Conservation (phyloP, 164 flowering plant genomes). For the Annona cherimola region DNA sequence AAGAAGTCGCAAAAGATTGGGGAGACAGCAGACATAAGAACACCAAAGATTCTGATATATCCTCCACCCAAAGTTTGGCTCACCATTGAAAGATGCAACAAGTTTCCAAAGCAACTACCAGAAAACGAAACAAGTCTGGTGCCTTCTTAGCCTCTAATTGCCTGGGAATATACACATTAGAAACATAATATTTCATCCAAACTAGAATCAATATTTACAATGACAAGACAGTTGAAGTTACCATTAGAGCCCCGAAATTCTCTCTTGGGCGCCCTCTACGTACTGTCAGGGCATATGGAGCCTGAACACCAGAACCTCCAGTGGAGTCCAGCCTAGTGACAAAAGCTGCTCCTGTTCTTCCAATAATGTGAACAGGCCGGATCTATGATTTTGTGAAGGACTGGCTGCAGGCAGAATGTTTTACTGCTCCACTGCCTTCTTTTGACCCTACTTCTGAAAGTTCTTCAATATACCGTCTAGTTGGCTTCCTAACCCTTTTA, state of each 20-base stretch:
- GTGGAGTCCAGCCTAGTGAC: slow-evolving; percentile 63
- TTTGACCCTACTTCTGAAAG: slow-evolving; percentile 64
- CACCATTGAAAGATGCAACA: not conserved
- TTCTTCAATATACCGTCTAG: slow-evolving; percentile 91
- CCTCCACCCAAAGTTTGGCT: not conserved
- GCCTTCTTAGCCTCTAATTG: not conserved
- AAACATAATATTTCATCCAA: not conserved
- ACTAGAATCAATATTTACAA: not conserved
- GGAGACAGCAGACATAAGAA: too few species aligned
- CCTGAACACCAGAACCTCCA: slow-evolving; percentile 78
- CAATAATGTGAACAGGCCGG: slow-evolving; percentile 26
- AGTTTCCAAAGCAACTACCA: not conserved
- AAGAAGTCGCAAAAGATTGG: too few species aligned
- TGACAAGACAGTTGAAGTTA: slow-evolving; percentile 24
- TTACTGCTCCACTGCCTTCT: slow-evolving; percentile 40
- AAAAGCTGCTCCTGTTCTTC: slow-evolving; percentile 30
- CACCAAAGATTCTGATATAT: not conserved
- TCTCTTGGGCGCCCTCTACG: slow-evolving; percentile 92
- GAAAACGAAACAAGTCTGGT: not conserved
- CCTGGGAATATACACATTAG: too few species aligned
- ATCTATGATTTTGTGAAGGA: slow-evolving; percentile 24
- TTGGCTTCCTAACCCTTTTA: slow-evolving; percentile 89
- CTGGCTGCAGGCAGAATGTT: slow-evolving; percentile 25
- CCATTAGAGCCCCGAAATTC: slow-evolving; percentile 65
- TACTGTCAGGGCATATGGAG: slow-evolving; percentile 74